Evolutionary conservation across 2,329 filamentous ascomycete genomes (phyloP).

Genomic region (Triangularia setosa): DNA sequence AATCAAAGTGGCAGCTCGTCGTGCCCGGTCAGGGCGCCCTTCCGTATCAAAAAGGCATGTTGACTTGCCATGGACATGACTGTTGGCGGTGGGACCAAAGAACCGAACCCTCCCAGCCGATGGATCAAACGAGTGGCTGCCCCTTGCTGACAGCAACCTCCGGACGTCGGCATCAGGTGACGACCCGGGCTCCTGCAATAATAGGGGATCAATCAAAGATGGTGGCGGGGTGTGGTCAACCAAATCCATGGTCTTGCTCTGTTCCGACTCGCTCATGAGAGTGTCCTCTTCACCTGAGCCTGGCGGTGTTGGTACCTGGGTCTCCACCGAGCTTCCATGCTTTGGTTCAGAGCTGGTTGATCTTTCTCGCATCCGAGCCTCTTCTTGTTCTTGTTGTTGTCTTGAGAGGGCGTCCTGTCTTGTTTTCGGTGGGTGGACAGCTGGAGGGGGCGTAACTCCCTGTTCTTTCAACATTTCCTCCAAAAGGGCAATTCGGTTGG

Average conservation of each 20-base stretch:
- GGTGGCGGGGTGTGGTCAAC: slow-evolving; percentile 15
- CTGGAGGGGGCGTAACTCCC: slow-evolving; percentile 47
- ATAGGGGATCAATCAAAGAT: slow-evolving; percentile 17
- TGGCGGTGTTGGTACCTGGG: slow-evolving; percentile 20
- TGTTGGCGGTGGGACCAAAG: slow-evolving; percentile 52
- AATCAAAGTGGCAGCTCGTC: slow-evolving; percentile 46
- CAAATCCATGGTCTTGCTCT: slow-evolving; percentile 23
- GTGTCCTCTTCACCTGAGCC: slow-evolving; percentile 35
- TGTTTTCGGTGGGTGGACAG: slow-evolving; percentile 51
- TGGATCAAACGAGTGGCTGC: slow-evolving; percentile 49
- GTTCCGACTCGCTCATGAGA: slow-evolving; percentile 27
- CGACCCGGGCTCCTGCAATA: slow-evolving; percentile 35
- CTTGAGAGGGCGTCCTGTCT: slow-evolving; percentile 38
- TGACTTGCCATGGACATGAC: slow-evolving; percentile 45
- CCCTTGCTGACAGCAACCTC: slow-evolving; percentile 45
- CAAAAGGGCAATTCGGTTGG: slow-evolving; percentile 49
- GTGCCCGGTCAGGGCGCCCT: slow-evolving; percentile 43
- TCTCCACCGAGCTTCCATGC: slow-evolving; percentile 27
- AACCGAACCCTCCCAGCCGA: slow-evolving; percentile 47
- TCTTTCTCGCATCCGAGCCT: slow-evolving; percentile 5
- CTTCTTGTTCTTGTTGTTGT: slow-evolving; percentile 28
- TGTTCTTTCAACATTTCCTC: slow-evolving; percentile 49
- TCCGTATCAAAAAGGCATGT: slow-evolving; percentile 33
- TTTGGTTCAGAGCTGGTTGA: slow-evolving; percentile 10
- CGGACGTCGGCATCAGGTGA: slow-evolving; percentile 47